phyloP scores from a whole-genome alignment of 2,329 filamentous ascomycete species.

The Parascedosporium putredinis region DNA sequence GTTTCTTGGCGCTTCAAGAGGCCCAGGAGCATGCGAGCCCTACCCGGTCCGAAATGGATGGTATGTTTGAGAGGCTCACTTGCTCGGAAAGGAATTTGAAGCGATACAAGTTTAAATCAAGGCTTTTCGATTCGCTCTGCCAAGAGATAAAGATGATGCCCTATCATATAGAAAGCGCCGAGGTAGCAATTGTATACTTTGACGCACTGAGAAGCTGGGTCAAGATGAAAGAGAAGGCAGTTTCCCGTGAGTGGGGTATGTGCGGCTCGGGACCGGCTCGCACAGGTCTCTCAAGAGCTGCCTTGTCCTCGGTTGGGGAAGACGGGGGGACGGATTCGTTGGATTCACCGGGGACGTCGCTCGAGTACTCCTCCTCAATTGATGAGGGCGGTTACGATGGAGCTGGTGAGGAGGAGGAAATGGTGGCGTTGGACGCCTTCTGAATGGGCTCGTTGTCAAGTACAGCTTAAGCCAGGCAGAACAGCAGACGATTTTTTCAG shows the following conservation, averaged over 20 bases:
- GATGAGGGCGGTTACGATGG: background rate
- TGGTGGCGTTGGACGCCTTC: background rate
- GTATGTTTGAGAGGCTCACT: background rate
- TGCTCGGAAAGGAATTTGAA: background rate
- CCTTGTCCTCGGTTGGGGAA: background rate
- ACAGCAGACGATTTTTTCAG: no score
- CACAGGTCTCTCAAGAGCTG: no score
- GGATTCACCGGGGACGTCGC: background rate
- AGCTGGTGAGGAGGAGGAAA: background rate
- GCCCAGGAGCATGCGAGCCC: background rate
- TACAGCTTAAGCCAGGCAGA: no score
- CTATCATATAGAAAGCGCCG: background rate
- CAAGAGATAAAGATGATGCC: conserved; percentile 7
- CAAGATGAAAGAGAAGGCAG: background rate
- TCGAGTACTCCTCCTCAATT: background rate
- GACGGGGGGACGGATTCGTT: background rate
- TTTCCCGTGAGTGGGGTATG: background rate
- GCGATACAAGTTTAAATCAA: conserved; percentile 2
- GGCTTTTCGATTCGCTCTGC: conserved; percentile 5
- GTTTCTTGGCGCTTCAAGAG: background rate
- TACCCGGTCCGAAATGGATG: background rate
- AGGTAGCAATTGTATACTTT: background rate
- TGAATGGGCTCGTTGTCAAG: background rate
- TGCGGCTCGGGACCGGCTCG: background rate
- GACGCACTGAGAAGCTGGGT: conserved; percentile 4